phyloP scores from a whole-genome alignment of 257 asterid species.

The Fraxinus pennsylvanica region DNA sequence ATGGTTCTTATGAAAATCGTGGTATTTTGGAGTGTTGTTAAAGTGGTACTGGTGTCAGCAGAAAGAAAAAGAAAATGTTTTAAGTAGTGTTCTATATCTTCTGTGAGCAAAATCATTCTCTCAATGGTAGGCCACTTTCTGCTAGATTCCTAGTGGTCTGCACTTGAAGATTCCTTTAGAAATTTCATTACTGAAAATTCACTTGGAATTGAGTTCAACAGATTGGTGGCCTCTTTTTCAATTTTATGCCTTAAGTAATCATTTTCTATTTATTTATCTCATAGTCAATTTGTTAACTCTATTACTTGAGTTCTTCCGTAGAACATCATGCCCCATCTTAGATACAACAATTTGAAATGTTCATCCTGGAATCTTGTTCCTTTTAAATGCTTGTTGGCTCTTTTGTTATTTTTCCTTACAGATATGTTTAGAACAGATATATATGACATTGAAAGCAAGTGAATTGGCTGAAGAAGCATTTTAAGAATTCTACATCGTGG shows the following conservation, averaged over 20 bases:
- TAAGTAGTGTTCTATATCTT: background rate
- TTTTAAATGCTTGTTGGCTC: background rate
- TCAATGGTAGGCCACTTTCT: background rate
- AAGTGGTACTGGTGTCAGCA: background rate
- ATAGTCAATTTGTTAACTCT: background rate
- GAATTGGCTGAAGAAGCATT: slow-evolving; percentile 19
- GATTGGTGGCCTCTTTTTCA: background rate
- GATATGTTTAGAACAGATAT: slow-evolving; percentile 36
- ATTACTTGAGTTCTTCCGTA: background rate
- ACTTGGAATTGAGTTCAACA: background rate
- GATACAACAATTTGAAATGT: background rate
- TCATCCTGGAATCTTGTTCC: background rate
- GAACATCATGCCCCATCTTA: background rate
- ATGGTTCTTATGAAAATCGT: background rate
- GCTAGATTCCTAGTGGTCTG: background rate
- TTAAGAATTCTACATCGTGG: background rate
- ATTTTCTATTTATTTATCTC: background rate
- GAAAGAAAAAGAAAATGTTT: background rate
- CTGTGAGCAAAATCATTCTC: background rate
- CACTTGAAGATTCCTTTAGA: background rate
- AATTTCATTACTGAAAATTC: background rate
- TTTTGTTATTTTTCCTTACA: slow-evolving; percentile 29
- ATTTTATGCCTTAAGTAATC: background rate
- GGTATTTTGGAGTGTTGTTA: background rate
- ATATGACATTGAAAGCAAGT: slow-evolving; percentile 50